Percentiles rank a stretch among this genome's conserved stretches.
phyloP scores from a whole-genome alignment of 1,284 basidiomycete genomes.

The Cystobasidium sp. region DNA sequence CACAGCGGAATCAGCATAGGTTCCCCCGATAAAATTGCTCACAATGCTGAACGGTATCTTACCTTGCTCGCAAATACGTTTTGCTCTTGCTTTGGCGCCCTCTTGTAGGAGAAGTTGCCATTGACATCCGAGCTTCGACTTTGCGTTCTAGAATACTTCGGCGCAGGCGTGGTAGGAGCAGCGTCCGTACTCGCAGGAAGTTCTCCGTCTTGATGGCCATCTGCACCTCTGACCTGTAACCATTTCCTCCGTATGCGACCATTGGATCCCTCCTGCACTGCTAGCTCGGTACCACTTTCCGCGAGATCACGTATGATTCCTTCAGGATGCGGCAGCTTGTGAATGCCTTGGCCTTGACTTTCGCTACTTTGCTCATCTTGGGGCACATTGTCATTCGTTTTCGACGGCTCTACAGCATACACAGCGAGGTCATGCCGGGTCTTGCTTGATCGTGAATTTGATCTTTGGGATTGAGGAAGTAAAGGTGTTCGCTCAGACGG shows the following conservation, averaged over 20 bases:
- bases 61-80: constrained; percentile 36
- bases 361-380: not conserved
- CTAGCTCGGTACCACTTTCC: constrained; percentile 4
- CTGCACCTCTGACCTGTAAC: not conserved
- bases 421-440: constrained; percentile 15
- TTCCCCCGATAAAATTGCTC: not conserved
- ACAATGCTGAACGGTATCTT: not conserved
- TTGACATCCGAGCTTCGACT: not conserved
- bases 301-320: constrained; percentile 20
- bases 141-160: not conserved
- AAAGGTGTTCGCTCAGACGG: constrained; percentile 13
- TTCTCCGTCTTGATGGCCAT: not conserved
- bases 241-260: constrained; percentile 22
- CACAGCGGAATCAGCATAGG: not conserved
- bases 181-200: not conserved
- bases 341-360: not conserved
- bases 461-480: not conserved
- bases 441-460: constrained; percentile 6
- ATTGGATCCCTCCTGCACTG: not conserved
- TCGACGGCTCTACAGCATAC: constrained; percentile 10
- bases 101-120: not conserved
- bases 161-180: not conserved
- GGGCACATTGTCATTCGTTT: not conserved
- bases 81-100: not conserved
- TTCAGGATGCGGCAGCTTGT: constrained; percentile 21